Conservation (phyloP, 2,329 filamentous ascomycete species). For the Hymenotorrendiella dingleyae region DNA sequence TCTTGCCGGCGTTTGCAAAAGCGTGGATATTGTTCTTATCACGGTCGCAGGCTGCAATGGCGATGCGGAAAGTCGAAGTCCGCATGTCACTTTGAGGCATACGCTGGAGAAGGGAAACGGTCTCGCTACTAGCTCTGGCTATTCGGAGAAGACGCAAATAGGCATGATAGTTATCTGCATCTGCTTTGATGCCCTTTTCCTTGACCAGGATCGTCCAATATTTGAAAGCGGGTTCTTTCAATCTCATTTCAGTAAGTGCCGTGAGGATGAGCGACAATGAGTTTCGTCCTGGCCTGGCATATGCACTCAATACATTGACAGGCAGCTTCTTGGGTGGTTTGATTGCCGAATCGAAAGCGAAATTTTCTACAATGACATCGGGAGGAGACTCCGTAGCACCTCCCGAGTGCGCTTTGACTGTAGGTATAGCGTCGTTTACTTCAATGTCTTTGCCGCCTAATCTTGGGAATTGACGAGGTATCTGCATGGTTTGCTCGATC, state of each 20-base stretch:
- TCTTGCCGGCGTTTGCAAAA: conserved; percentile 55
- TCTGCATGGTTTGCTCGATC: conserved; percentile 74
- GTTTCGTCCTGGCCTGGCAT: conserved; percentile 45
- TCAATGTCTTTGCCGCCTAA: too few species aligned
- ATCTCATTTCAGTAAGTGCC: conserved; percentile 54
- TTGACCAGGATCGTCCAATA: conserved; percentile 75
- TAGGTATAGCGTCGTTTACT: not conserved
- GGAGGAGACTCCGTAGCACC: too few species aligned
- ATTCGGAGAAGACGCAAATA: conserved; percentile 63
- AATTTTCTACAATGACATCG: too few species aligned
- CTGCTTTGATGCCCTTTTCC: conserved; percentile 59
- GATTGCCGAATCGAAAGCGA: conserved; percentile 5
- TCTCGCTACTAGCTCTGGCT: conserved; percentile 58
- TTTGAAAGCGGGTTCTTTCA: conserved; percentile 54
- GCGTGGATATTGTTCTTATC: conserved; percentile 72
- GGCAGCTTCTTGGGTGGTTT: conserved; percentile 18
- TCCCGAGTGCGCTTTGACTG: not conserved
- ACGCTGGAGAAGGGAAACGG: conserved; percentile 51
- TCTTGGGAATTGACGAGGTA: conserved; percentile 46
- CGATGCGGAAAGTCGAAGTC: conserved; percentile 59
- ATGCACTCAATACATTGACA: conserved; percentile 23
- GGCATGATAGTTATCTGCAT: conserved; percentile 62
- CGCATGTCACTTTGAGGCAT: conserved; percentile 43
- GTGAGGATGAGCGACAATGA: conserved; percentile 65
- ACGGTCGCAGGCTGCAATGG: conserved; percentile 65